These are phyloP conservation scores for Gynandropsis gynandra DNA, from an alignment of 345 rosid genomes.

Conservation along the genomic window DNA sequence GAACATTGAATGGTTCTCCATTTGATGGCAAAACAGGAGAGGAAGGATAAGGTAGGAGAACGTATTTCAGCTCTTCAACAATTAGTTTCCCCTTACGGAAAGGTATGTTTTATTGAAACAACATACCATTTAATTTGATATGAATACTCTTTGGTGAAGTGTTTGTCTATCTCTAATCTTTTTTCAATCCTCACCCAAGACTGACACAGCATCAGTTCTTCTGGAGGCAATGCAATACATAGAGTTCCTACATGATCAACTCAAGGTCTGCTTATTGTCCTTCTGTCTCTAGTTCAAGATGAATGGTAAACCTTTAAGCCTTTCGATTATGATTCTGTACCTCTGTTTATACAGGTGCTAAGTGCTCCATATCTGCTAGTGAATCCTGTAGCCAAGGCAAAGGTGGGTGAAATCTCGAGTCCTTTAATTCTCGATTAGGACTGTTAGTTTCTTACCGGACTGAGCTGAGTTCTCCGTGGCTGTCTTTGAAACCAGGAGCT, in stretches of 20 bases:
- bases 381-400: conserved; percentile 27
- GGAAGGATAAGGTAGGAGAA: conserved; percentile 85
- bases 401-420: conserved; percentile 36
- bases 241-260: conserved; percentile 93
- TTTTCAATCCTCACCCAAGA: conserved; percentile 37
- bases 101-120: conserved; percentile 50
- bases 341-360: conserved; percentile 48
- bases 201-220: conserved; percentile 96
- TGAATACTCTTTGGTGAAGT: not conserved
- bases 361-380: conserved; percentile 94
- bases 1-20: conserved; percentile 13
- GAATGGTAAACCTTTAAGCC: not conserved
- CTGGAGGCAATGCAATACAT: conserved; percentile 84
- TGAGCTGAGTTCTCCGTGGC: not conserved
- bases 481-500: conserved; percentile 17
- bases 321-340: conserved; percentile 25
- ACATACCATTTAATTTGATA: not conserved
- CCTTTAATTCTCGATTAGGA: not conserved
- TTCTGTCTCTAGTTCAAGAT: not conserved
- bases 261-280: conserved; percentile 45
- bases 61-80: conserved; percentile 79
- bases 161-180: not conserved
- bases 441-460: not conserved
- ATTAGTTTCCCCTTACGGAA: conserved; percentile 94
- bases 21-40: conserved; percentile 48